These are phyloP conservation scores for Aspergillus novofumigatus DNA, from an alignment of 2,329 filamentous ascomycete species.

Conservation along the genomic window DNA sequence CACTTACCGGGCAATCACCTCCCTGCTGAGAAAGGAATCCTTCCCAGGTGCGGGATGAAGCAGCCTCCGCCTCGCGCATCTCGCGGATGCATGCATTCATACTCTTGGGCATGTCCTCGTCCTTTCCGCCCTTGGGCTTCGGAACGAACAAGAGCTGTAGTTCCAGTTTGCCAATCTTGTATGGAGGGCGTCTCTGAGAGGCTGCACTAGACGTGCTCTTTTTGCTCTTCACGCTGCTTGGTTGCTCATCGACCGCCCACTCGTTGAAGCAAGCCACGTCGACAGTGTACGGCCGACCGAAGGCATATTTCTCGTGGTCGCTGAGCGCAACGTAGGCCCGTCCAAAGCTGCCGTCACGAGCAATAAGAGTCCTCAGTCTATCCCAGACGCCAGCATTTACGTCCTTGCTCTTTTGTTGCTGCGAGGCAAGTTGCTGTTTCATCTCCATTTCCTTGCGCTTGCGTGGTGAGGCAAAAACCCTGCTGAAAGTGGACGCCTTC, in stretches of 20 bases:
- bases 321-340: conserved; percentile 91
- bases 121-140: conserved; percentile 76
- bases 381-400: conserved; percentile 65
- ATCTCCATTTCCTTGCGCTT: conserved; percentile 94
- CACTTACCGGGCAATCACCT: conserved; percentile 89
- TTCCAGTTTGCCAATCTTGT: conserved; percentile 91
- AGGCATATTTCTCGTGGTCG: conserved; percentile 84
- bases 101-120: conserved; percentile 98
- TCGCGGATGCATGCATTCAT: conserved; percentile 96
- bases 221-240: conserved; percentile 93
- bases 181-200: conserved; percentile 73
- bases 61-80: conserved; percentile 82
- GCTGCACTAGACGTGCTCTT: conserved; percentile 58
- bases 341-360: conserved; percentile 88
- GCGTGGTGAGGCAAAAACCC: conserved; percentile 89
- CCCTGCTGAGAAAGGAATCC: conserved; percentile 93
- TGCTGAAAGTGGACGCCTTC: conserved; percentile 85
- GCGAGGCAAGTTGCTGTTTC: conserved; percentile 76
- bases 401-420: conserved; percentile 65
- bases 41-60: conserved; percentile 74
- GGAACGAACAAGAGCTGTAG: conserved; percentile 93
- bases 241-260: conserved; percentile 85
- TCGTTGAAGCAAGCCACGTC: conserved; percentile 97
- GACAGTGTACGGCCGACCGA: conserved; percentile 78
- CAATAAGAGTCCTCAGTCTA: conserved; percentile 78